These are phyloP conservation scores for Tardiomyces blankii DNA, from an alignment of 1,139 yeast genomes.

Conservation along the genomic window DNA sequence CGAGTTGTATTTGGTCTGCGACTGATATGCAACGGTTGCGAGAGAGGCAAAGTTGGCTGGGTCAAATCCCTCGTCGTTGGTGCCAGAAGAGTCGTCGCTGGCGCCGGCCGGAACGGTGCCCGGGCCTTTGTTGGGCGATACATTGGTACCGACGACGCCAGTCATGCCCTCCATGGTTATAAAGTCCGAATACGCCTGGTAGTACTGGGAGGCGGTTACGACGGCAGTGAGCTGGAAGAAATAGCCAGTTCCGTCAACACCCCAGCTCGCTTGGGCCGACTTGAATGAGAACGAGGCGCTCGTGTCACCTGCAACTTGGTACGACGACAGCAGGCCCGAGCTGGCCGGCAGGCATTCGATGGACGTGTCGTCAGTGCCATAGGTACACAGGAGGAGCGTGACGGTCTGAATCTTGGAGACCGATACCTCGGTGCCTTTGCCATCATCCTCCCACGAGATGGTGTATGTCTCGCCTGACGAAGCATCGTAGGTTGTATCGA, in stretches of 20 bases:
- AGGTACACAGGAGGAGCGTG: slow-evolving; percentile 49
- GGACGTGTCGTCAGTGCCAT: slow-evolving; percentile 39
- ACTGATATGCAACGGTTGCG: slow-evolving; percentile 38
- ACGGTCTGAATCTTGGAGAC: slow-evolving; percentile 34
- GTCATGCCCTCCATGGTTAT: slow-evolving; percentile 59
- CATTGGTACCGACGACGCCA: slow-evolving; percentile 37
- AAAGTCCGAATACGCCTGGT: slow-evolving; percentile 65
- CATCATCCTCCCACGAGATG: slow-evolving; percentile 52
- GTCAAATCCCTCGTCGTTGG: slow-evolving; percentile 17
- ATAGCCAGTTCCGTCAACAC: slow-evolving; percentile 48
- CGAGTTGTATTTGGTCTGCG: slow-evolving; percentile 55
- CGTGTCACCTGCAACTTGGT: too few species aligned
- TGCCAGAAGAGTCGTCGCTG: slow-evolving; percentile 20
- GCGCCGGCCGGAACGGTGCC: slow-evolving; percentile 30
- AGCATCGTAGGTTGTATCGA: too few species aligned
- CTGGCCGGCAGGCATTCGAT: slow-evolving; percentile 34
- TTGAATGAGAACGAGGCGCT: slow-evolving; percentile 19
- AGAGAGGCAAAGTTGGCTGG: slow-evolving; percentile 35
- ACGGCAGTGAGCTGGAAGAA: slow-evolving; percentile 53
- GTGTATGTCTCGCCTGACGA: slow-evolving; percentile 7
- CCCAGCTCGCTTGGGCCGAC: slow-evolving; percentile 33
- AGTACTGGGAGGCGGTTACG: slow-evolving; percentile 32
- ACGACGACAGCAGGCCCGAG: slow-evolving; percentile 4
- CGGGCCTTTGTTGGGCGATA: slow-evolving; percentile 29
- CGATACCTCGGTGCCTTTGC: slow-evolving; percentile 30